Conservation (phyloP, 1,139 yeast genomes). For the Kodamaea alishanica region DNA sequence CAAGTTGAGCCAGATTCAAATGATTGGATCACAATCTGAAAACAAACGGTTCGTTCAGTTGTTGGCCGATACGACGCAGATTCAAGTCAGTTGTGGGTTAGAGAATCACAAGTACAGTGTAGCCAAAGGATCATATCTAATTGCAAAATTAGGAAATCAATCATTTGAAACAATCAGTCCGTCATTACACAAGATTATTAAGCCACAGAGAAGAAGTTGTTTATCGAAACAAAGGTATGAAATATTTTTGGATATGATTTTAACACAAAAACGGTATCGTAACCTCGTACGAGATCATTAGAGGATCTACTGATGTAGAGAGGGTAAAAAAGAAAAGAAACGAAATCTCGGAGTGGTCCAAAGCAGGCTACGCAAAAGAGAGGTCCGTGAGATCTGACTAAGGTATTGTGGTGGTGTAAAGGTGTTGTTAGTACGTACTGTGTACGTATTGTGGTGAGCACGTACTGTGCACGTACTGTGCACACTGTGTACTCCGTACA, state of each 20-base stretch:
- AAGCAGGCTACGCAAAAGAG: no score
- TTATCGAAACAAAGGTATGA: constrained; percentile 23
- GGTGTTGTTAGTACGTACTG: no score
- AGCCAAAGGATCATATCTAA: constrained; percentile 36
- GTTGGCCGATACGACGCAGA: constrained; percentile 20
- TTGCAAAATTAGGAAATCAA: constrained; percentile 17
- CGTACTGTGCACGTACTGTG: no score
- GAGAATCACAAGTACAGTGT: constrained; percentile 26
- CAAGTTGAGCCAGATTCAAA: constrained; percentile 18
- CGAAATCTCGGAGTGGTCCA: no score
- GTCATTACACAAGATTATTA: no score
- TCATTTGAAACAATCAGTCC: constrained; percentile 7
- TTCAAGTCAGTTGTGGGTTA: constrained; percentile 20
- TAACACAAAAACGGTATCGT: constrained; percentile 29
- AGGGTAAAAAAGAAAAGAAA: no score
- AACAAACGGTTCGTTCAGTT: constrained; percentile 40
- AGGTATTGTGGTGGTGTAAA: no score
- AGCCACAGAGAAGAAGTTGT: constrained; percentile 3
- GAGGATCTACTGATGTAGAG: no score
- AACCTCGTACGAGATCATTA: constrained; percentile 5
- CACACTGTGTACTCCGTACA: no score
- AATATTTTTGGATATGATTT: constrained; percentile 34
- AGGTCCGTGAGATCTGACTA: no score
- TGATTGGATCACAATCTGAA: constrained; percentile 51
- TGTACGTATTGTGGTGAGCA: no score